Base-by-base conservation (phyloP, 164 flowering plant species). In the Protea cynaroides region DNA sequence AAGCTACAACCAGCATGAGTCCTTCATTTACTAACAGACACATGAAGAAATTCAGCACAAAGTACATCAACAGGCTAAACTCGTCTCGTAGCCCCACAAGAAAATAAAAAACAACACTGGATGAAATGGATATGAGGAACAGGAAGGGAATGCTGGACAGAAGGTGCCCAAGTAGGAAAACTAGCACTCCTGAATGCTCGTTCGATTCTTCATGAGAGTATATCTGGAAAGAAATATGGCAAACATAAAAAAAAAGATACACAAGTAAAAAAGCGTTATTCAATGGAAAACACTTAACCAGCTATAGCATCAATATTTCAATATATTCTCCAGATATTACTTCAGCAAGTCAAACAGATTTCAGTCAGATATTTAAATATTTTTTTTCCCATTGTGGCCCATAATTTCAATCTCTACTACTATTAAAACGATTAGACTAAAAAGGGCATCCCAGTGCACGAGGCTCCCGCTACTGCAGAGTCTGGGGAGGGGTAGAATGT, bases 1-100 rank as follows among this genome's bases (percentile, higher is more conserved):
- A 72, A 57, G 89, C 82, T 65, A 87, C 72, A 61, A 80, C 75
- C 68, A 90, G 80, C 82, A 90, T 76, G 46, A 95, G 79, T 43
- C 97, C 99, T 79, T 95, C 99, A 60, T 87, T 90, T 58, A 84
- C 92, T 36, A 95, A 61, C 70, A 95, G 92, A 82, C 94, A 86
- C 84, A 75, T 80, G 83, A 95, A 92, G 73, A 86, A 74, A 63
- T 92, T 92, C 72, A 95, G 85, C 64, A 87, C 88, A 67, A 95
- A 95, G 78, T 95, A 95, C 96, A 92, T 90, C 75, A 95, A 70
- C 81, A 89, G 79, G 85, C 94, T 83, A 79, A 95, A 92, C 61
- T 95, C 90, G 40, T 92, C 84, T 43, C 84, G 80, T 66, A 94
- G 79, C 47, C 99, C 99, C 0, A 89, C 70, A 9, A 91, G 83